These are phyloP conservation scores for Borovskyia barvae DNA, from an alignment of 208 protist species.

Conservation along the genomic window DNA sequence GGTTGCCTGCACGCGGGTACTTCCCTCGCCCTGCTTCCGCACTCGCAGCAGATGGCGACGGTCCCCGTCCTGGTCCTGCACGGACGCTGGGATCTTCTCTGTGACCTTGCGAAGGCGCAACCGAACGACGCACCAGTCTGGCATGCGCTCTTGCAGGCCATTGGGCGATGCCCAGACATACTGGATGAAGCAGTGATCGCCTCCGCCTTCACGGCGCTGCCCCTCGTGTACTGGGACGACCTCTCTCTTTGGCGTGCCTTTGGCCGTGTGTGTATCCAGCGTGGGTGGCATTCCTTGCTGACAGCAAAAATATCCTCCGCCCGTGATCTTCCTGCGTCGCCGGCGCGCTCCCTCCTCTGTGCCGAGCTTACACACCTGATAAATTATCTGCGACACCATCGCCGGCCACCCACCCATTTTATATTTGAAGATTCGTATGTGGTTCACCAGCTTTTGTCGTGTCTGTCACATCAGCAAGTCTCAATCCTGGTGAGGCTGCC, in stretches of 20 bases:
- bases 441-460: conserved; percentile 17
- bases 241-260: conserved; percentile 1
- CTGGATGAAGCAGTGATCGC: conserved; percentile 1
- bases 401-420: conserved; percentile 1
- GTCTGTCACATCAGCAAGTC: conserved; percentile 12
- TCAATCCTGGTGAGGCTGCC: conserved; percentile 15
- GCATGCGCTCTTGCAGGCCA: conserved; percentile 20
- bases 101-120: neutral
- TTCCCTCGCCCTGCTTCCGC: neutral
- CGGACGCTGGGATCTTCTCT: conserved; percentile 20
- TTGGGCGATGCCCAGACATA: conserved; percentile 8
- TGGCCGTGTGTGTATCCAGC: conserved; percentile 21
- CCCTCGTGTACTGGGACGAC: neutral
- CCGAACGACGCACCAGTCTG: conserved; percentile 4
- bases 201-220: conserved; percentile 1
- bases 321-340: neutral
- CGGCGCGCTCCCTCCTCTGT: neutral
- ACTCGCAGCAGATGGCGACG: neutral
- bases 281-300: conserved; percentile 15
- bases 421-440: conserved; percentile 23
- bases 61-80: conserved; percentile 10
- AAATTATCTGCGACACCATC: conserved; percentile 4
- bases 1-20: conserved; percentile 11
- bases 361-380: conserved; percentile 20
- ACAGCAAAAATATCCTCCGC: neutral